A percentile compares a stretch with the other conserved stretches of the same genome.
Evolutionary conservation across 768 basidiomycete genomes (phyloP).

Genomic region (Steccherinum ochraceum): DNA sequence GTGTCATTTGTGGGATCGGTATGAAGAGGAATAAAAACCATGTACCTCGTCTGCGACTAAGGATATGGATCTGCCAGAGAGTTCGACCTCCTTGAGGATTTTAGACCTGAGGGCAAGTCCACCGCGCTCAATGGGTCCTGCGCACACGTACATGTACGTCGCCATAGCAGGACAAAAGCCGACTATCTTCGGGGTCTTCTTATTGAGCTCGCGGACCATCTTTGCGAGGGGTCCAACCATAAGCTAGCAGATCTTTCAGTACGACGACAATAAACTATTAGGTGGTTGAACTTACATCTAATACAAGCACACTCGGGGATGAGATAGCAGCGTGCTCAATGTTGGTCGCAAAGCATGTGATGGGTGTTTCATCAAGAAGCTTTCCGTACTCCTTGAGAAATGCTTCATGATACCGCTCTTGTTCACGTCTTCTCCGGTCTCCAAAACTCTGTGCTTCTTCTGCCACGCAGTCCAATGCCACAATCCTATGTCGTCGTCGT

Average conservation of each 20-base stretch:
- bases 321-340: neutral
- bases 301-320: neutral
- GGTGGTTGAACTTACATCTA: conserved; percentile 5
- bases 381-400: neutral
- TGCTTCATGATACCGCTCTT: neutral
- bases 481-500: no score
- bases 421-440: no score
- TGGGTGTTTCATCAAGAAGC: neutral
- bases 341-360: neutral
- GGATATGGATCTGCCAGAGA: neutral
- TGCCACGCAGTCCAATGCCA: no score
- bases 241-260: neutral
- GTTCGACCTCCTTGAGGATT: neutral
- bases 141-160: neutral
- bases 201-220: neutral
- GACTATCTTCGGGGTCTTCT: neutral
- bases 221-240: neutral
- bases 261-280: neutral
- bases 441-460: no score
- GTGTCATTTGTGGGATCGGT: neutral
- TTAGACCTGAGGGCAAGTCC: neutral
- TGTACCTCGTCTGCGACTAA: conserved; percentile 2
- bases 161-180: neutral
- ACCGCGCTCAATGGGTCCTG: neutral
- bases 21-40: no score